These are phyloP conservation scores for Russula griseocarnosa DNA, from an alignment of 768 basidiomycete species.

Conservation along the genomic window DNA sequence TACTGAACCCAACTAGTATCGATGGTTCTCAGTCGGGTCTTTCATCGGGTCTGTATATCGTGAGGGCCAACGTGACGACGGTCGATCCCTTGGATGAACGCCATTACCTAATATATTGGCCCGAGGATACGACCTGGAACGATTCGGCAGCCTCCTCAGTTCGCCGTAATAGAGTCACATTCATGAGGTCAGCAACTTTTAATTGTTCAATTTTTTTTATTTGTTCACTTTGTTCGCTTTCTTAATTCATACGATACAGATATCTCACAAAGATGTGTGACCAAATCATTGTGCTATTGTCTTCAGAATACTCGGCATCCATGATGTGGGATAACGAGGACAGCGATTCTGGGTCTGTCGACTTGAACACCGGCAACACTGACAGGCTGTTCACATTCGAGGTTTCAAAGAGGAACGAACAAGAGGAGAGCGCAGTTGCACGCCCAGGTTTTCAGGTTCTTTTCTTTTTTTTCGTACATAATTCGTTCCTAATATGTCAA, in stretches of 20 bases:
- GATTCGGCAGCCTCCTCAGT: conserved; percentile 46
- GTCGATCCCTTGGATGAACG: conserved; percentile 28
- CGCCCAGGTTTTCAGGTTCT: conserved; percentile 47
- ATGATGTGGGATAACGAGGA: conserved; percentile 44
- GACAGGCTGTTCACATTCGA: conserved; percentile 53
- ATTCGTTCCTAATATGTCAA: not conserved
- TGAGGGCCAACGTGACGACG: conserved; percentile 26
- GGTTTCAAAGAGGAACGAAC: conserved; percentile 51
- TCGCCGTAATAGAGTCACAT: conserved; percentile 52
- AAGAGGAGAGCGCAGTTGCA: conserved; percentile 47
- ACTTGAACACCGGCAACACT: conserved; percentile 41
- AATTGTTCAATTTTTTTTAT: not conserved
- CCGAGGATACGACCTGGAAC: conserved; percentile 56
- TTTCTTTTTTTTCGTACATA: not conserved
- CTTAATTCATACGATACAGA: not conserved
- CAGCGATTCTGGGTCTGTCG: conserved; percentile 29
- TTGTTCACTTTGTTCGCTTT: not conserved
- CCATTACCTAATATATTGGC: conserved; percentile 57
- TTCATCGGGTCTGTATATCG: conserved; percentile 51
- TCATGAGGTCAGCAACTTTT: conserved; percentile 48
- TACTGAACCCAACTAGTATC: conserved; percentile 23
- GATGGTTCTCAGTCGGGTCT: conserved; percentile 33
- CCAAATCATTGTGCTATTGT: conserved; percentile 50
- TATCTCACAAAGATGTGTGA: conserved; percentile 40
- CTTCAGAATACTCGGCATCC: conserved; percentile 44